These are phyloP conservation scores for Aspergillus carbonarius DNA, from an alignment of 2,329 filamentous ascomycete species.

Conservation along the genomic window DNA sequence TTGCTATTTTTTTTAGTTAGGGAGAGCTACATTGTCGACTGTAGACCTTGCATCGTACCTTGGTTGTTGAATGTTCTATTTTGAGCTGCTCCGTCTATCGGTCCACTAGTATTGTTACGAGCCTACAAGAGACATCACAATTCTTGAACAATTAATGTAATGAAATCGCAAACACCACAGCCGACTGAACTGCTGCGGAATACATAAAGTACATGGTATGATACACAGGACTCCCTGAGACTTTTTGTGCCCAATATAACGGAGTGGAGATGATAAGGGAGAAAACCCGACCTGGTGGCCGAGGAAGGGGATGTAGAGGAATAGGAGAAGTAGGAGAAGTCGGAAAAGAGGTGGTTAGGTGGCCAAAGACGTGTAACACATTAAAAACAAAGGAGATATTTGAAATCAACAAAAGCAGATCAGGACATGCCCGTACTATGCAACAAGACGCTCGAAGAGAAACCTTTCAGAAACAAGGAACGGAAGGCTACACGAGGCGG, in stretches of 20 bases:
- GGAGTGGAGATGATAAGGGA: slow-evolving; percentile 27
- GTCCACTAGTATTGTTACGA: not conserved
- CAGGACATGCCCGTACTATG: slow-evolving; percentile 33
- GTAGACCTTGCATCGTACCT: not conserved
- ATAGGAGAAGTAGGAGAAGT: not conserved
- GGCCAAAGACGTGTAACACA: slow-evolving; percentile 24
- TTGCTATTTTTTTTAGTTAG: not conserved
- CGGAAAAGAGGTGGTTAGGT: slow-evolving; percentile 11
- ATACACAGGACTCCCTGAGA: slow-evolving; percentile 27
- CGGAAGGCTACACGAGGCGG: slow-evolving; percentile 10
- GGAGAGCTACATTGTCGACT: not conserved
- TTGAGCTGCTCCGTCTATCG: not conserved
- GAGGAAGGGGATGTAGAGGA: slow-evolving; percentile 5
- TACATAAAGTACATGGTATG: slow-evolving; percentile 26
- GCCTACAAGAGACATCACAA: not conserved
- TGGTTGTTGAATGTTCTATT: not conserved
- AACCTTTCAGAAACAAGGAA: slow-evolving; percentile 25
- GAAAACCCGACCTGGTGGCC: slow-evolving; percentile 8
- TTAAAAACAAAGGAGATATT: slow-evolving; percentile 26
- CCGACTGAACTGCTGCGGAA: not conserved
- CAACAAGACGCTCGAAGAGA: slow-evolving; percentile 35
- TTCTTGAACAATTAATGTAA: slow-evolving; percentile 16
- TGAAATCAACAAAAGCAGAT: slow-evolving; percentile 25
- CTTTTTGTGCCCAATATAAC: slow-evolving; percentile 25
- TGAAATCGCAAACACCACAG: slow-evolving; percentile 13